These are phyloP conservation scores for Candida orba DNA, from an alignment of 805 yeast genomes.

Conservation along the genomic window DNA sequence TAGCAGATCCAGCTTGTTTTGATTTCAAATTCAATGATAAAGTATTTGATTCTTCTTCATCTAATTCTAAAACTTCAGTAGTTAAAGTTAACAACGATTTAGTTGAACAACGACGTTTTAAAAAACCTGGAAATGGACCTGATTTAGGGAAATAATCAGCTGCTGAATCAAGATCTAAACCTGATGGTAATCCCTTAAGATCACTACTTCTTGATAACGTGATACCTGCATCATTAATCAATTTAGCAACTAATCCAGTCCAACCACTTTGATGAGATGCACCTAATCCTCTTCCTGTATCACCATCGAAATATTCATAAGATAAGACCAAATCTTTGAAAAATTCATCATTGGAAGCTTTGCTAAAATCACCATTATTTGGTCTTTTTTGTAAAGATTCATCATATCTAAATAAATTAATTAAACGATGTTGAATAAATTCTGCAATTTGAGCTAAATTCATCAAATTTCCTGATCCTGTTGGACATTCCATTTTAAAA, in stretches of 20 bases:
- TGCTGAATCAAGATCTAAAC: background rate
- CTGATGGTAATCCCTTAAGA: conserved; percentile 6
- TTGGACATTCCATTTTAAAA: conserved; percentile 82
- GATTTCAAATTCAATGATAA: conserved; percentile 18
- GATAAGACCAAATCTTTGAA: conserved; percentile 74
- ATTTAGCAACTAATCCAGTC: conserved; percentile 89
- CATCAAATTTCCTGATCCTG: conserved; percentile 67
- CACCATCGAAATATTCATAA: conserved; percentile 89
- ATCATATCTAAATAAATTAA: conserved; percentile 66
- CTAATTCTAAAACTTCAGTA: conserved; percentile 57
- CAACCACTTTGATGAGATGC: conserved; percentile 95
- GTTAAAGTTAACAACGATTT: conserved; percentile 64
- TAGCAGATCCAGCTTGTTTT: conserved; percentile 12
- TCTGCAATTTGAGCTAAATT: conserved; percentile 88
- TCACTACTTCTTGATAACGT: conserved; percentile 32
- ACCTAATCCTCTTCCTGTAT: conserved; percentile 89
- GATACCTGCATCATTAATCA: conserved; percentile 84
- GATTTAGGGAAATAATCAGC: conserved; percentile 22
- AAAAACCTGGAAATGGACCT: conserved; percentile 42
- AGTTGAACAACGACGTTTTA: conserved; percentile 66
- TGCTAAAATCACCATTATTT: conserved; percentile 62
- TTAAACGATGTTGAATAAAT: conserved; percentile 79
- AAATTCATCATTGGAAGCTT: conserved; percentile 55
- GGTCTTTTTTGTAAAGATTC: conserved; percentile 61
- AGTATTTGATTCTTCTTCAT: conserved; percentile 47